Conservation (phyloP, 1,284 basidiomycete genomes). For the Phylloboletellus chloephorus region DNA sequence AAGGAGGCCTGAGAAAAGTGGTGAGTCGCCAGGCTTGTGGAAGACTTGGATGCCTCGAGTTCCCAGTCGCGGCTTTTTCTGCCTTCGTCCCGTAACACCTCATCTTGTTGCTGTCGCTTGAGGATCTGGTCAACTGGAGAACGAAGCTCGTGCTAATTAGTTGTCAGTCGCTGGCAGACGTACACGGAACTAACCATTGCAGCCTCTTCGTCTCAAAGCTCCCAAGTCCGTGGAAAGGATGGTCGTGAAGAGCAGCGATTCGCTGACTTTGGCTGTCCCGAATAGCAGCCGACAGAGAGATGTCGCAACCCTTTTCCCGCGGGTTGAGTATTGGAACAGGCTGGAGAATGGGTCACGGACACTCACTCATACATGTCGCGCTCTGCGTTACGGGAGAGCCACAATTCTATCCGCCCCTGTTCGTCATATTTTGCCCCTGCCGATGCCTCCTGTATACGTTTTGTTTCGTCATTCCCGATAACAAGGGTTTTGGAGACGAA, state of each 20-base stretch:
- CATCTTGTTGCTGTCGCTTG: not conserved
- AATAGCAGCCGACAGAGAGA: conserved; percentile 73
- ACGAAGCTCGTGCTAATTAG: not conserved
- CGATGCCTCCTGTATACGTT: not conserved
- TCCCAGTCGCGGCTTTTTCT: not conserved
- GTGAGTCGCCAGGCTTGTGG: too few species aligned
- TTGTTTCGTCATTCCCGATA: not conserved
- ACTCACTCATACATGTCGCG: conserved; percentile 85
- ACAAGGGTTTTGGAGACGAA: conserved; percentile 3
- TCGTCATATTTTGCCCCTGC: conserved; percentile 1
- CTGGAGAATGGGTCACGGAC: too few species aligned
- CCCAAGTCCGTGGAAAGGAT: conserved; percentile 83
- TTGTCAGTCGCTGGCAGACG: not conserved
- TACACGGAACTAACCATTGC: conserved; percentile 3
- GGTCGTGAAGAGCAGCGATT: conserved; percentile 81
- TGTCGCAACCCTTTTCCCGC: conserved; percentile 71
- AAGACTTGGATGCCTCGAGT: not conserved
- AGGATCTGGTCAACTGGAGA: not conserved
- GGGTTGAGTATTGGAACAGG: too few species aligned
- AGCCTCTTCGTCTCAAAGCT: conserved; percentile 77
- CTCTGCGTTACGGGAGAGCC: conserved; percentile 34
- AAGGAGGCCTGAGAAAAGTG: too few species aligned
- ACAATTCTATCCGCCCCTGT: not conserved
- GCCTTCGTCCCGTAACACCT: not conserved
- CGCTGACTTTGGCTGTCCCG: conserved; percentile 66